Base-by-base conservation (phyloP, 2,329 filamentous ascomycete genomes). In the Pestalotiopsis sp. region DNA sequence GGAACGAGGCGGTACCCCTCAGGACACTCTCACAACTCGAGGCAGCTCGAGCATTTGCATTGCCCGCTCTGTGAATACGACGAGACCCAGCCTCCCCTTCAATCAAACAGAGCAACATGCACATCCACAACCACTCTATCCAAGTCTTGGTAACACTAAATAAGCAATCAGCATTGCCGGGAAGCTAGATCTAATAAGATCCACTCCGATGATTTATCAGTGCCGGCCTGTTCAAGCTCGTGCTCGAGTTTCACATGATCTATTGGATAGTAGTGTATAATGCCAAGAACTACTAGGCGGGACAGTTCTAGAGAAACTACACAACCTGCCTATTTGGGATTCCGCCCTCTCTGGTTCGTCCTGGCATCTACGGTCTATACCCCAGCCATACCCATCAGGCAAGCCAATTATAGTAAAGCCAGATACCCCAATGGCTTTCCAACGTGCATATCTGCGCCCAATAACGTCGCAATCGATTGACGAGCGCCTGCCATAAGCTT, bases 281-380 rank as follows among this genome's bases (percentile, higher is more conserved):
- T 39, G 59, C 59, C 59, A 62, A 62, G 59, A 62, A 12, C 31
- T 31, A 38, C n/a, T 39, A 36, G 14, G 38, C n/a, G 14, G 14
- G 36, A 20, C 13, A 20, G 25, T 36, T 36, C 31, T 9, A 14
- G 36, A 62, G 14, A 39, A 39, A 61, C 14, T n/a, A 49, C n/a
- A 45, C 41, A 66, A 66, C 63, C 63, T 66, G 63, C 63, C 63
- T 66, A 57, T 27, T 66, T 57, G 13, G 63, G 63, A 38, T 6
- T 36, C 45, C 49, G 45, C 17, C 57, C 25, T 23, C 17, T 23
- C 31, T 36, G 31, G 31, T 36, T 36, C 31, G 31, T 36, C 31
- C 31, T 36, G 31, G 31, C 31, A 31, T 31, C 31, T 31, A 31
- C 31, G 31, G 31, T 31, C 31, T 36, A 36, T 36, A 36, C 31